phyloP scores from a whole-genome alignment of 1,284 basidiomycete genomes.

The Tylopilus sp. region DNA sequence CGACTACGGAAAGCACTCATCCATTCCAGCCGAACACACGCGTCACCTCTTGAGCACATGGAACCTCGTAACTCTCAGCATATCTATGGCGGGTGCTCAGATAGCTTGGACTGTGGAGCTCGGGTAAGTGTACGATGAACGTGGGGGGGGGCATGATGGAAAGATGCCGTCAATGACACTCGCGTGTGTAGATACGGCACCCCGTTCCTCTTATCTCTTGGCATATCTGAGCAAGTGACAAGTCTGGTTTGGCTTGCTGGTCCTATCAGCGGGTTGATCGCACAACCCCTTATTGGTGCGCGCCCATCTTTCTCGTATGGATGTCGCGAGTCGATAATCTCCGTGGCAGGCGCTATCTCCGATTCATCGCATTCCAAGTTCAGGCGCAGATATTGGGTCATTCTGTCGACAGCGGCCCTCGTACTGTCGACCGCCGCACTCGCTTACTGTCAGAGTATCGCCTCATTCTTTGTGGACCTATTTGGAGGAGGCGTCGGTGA shows the following conservation, averaged over 20 bases:
- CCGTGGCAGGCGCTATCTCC: slow-evolving; percentile 75
- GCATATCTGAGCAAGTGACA: slow-evolving; percentile 87
- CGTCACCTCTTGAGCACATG: slow-evolving; percentile 54
- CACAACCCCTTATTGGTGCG: slow-evolving; percentile 91
- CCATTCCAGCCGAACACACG: slow-evolving; percentile 18
- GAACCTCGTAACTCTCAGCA: slow-evolving; percentile 71
- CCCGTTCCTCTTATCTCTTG: slow-evolving; percentile 86
- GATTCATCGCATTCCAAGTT: slow-evolving; percentile 89
- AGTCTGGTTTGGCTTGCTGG: slow-evolving; percentile 97
- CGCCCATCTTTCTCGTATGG: slow-evolving; percentile 4
- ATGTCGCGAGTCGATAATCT: slow-evolving; percentile 24
- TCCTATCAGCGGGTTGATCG: slow-evolving; percentile 88
- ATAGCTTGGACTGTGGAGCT: slow-evolving; percentile 91
- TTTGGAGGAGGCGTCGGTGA: slow-evolving; percentile 77
- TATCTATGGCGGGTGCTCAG: slow-evolving; percentile 90
- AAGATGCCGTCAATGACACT: slow-evolving; percentile 15
- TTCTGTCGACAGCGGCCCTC: slow-evolving; percentile 74
- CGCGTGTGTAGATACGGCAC: slow-evolving; percentile 75
- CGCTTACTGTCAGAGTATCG: slow-evolving; percentile 81
- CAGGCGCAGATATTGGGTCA: slow-evolving; percentile 87
- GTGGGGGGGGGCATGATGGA: slow-evolving; percentile 13
- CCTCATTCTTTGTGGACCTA: slow-evolving; percentile 74
- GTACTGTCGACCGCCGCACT: slow-evolving; percentile 70
- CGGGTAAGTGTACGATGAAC: slow-evolving; percentile 50
- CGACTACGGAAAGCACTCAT: slow-evolving; percentile 22